Base-by-base conservation (phyloP, 495 filamentous ascomycete genomes). In the Penicillium odoratum region DNA sequence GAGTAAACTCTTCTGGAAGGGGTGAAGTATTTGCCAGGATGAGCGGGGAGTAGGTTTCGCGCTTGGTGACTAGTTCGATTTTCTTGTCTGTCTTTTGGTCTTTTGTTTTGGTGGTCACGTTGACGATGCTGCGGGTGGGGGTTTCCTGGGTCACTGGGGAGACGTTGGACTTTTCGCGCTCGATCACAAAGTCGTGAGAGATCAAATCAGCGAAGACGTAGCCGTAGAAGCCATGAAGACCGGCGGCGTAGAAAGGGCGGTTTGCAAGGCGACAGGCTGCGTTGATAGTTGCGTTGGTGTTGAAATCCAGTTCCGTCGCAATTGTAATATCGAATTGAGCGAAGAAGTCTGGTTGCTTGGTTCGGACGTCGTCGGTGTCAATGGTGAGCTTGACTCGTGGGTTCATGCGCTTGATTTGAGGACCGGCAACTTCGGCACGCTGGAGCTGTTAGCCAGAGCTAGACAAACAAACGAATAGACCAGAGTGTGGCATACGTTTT, bases 181-280 rank as follows among this genome's bases (percentile, higher is more conserved):
- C 87, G 59, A 97, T 86, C 40, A 94, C 85, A 59, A 90, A 98
- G 56, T 91, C 85, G 68, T 98, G 94, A 46, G 81, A 79, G 64
- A 95, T 89, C 11, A 98, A 79, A 68, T 98, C 94, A 21, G 91
- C 88, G 71, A 98, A 98, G 51, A 96, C 87, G 69, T 90, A 98
- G 30, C 95, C 95, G 72, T 96, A 97, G 66, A 97, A 81, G 26
- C 94, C 94, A 69, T 97, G 92, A 10, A 88, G 83, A 46, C 84
- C 87, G 18, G 91, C 89, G 30, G 92, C 92, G 73, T 98, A 98
- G 76, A 97, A 97, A 25, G 89, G 86, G 40, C 84, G 82, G 57
- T 83, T 79, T 53, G 86, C 81, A 25, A 93, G 73, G 31, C 92
- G 88, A 40, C 91, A 90, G 13, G 87, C 84, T 10, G 88, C 87